Base-by-base conservation (phyloP, 2,329 filamentous ascomycete genomes). In the Fusarium phyllophilum region DNA sequence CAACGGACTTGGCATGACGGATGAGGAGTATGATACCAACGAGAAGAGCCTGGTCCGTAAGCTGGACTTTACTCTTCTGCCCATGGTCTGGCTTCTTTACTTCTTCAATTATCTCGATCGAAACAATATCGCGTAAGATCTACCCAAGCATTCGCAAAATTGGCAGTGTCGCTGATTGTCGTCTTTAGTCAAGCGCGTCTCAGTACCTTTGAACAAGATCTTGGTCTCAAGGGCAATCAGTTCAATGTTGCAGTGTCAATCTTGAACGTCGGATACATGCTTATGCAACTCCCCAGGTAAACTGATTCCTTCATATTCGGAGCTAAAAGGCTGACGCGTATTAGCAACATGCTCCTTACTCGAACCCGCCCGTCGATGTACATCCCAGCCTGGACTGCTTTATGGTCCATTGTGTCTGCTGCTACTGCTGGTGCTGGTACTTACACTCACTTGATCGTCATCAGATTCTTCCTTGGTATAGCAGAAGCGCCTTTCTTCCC, bases 191-290 rank as follows among this genome's bases (percentile, higher is more conserved):
- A 79, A 66, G 78, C 75, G 17, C 65, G 73, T 24, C 72, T 79
- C 3, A 73, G 68, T 10, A 59, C 60, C 2, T 70, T 79, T 14
- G 71, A 79, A n/a, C 58, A 72, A 18, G 77, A 80, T 31, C 70
- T 79, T 8, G 69, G 64, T 4, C 75, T 80, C 8, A 46, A 70
- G 2, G 74, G 76, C 2, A 75, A 70, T 13, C 66, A 79, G 29
- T 79, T 75, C 44, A 77, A 75, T 18, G 70, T 75, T 14, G 78
- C 78, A 2, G 75, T 80, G 0, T 73, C 77, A 0, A 79, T 79
- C 24, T 54, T 79, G 13, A 78, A 73, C 34, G 70, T 78, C 4
- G 77, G 78, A 33, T 73, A 74, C 36, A 70, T 74, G 59, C 42
- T 74, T 14, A 54, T 46, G 29, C 72, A 73, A 15, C 42, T 74